Evolutionary conservation across 2,329 filamentous ascomycete species (phyloP).

Genomic region (Phyllosticta ampelicida): DNA sequence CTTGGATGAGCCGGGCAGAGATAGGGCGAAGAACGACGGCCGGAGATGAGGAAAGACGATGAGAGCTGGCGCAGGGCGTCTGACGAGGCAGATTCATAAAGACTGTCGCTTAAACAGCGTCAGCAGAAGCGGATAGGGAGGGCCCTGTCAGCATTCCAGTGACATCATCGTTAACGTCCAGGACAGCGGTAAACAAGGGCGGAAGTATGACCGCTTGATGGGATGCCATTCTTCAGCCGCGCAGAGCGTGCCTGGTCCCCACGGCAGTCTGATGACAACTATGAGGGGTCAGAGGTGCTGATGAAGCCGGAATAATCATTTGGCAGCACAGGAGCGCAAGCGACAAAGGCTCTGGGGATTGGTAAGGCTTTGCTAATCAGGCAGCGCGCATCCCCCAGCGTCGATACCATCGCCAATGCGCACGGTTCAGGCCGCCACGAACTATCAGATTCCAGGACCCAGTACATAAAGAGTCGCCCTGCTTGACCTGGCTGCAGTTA

Average conservation of each 20-base stretch:
- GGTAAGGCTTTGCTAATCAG: slow-evolving; percentile 12
- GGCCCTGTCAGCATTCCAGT: background rate
- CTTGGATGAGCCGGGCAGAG: background rate
- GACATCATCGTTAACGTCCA: background rate
- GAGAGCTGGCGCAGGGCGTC: background rate
- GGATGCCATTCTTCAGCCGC: background rate
- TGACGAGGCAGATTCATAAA: background rate
- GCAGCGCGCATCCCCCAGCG: background rate
- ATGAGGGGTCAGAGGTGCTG: background rate
- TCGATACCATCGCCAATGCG: background rate
- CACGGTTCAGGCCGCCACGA: slow-evolving; percentile 1
- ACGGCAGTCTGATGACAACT: background rate
- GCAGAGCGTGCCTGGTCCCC: background rate
- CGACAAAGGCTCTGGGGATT: background rate
- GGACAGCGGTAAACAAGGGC: background rate
- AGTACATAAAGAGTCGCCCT: background rate
- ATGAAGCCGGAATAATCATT: background rate
- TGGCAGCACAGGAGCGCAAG: background rate
- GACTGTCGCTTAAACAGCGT: background rate
- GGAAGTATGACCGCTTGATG: background rate
- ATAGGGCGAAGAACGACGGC: background rate
- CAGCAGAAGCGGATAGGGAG: background rate
- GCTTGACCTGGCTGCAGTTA: too few relatives aligned
- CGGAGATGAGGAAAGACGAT: background rate
- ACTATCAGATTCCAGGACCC: background rate